Conservation (phyloP, 345 rosid species). For the Eucalyptus tenuipes region DNA sequence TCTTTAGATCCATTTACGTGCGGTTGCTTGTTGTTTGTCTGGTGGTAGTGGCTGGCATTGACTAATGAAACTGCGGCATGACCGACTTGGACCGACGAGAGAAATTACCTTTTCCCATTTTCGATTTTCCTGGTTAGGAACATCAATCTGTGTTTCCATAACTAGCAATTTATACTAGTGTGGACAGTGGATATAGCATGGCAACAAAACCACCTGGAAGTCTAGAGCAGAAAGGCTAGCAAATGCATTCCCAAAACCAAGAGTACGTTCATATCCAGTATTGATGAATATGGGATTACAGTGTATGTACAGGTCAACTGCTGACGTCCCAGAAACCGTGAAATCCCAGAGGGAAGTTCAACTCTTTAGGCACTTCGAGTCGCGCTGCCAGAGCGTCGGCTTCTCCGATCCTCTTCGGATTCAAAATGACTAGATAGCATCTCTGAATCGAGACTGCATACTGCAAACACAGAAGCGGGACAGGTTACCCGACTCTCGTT, state of each 20-base stretch:
- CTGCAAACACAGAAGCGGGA: slow-evolving; percentile 11
- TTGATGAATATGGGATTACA: neutral
- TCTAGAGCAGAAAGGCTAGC: neutral
- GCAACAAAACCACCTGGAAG: neutral
- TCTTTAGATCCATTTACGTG: neutral
- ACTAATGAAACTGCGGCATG: neutral
- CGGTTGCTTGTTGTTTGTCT: neutral
- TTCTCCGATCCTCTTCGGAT: slow-evolving; percentile 69
- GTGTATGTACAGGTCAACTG: neutral
- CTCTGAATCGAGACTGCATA: slow-evolving; percentile 79
- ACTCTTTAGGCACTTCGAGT: slow-evolving; percentile 65
- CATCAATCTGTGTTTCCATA: neutral
- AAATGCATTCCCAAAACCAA: neutral
- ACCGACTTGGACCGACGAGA: neutral
- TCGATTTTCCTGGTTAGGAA: neutral
- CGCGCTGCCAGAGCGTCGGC: slow-evolving; percentile 50
- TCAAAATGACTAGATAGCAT: slow-evolving; percentile 67
- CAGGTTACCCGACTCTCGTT: neutral
- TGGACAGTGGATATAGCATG: neutral
- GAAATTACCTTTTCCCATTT: neutral
- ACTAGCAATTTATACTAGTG: neutral
- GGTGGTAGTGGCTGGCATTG: neutral
- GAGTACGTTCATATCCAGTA: neutral
- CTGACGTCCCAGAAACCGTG: slow-evolving; percentile 73
- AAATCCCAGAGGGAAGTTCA: slow-evolving; percentile 82